Evolutionary conservation across 306 rosid genomes (phyloP).

Genomic region (Vachellia collinsii): DNA sequence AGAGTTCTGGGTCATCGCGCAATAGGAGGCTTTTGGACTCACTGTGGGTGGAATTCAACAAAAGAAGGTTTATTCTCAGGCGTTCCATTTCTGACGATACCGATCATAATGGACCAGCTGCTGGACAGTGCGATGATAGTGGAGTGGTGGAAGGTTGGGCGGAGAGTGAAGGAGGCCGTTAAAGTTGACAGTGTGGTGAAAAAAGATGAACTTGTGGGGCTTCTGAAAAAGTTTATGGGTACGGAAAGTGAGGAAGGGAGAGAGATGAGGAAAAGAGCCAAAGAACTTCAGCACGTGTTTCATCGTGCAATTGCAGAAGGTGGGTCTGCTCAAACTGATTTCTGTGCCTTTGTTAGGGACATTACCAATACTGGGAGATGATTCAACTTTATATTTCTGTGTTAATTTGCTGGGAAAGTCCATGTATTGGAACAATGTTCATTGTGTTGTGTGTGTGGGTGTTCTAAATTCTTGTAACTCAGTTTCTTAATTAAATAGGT

Average conservation of each 20-base stretch:
- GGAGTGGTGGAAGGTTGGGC: constrained; percentile 53
- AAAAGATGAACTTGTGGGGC: constrained; percentile 39
- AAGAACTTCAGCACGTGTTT: constrained; percentile 32
- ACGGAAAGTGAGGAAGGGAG: constrained; percentile 12
- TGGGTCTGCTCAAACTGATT: constrained; percentile 46
- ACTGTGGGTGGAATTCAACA: constrained; percentile 63
- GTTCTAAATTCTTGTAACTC: no score
- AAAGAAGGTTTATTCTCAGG: constrained; percentile 51
- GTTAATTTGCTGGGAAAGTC: no score
- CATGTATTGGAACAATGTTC: background rate
- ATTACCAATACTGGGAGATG: background rate
- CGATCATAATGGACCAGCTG: constrained; percentile 48
- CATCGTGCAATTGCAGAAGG: constrained; percentile 36
- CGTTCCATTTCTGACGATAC: constrained; percentile 46
- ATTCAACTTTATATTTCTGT: background rate
- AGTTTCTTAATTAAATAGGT: no score
- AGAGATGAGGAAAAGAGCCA: constrained; percentile 32
- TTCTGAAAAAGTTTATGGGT: constrained; percentile 44
- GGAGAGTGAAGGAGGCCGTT: constrained; percentile 38
- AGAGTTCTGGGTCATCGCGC: constrained; percentile 47
- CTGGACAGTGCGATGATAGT: constrained; percentile 48
- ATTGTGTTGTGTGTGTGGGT: background rate
- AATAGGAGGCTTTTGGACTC: constrained; percentile 59
- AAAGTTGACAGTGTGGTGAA: constrained; percentile 10
- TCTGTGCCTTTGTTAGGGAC: constrained; percentile 38